These are phyloP conservation scores for Rubus idaeus DNA, from an alignment of 306 rosid genomes.

Conservation along the genomic window DNA sequence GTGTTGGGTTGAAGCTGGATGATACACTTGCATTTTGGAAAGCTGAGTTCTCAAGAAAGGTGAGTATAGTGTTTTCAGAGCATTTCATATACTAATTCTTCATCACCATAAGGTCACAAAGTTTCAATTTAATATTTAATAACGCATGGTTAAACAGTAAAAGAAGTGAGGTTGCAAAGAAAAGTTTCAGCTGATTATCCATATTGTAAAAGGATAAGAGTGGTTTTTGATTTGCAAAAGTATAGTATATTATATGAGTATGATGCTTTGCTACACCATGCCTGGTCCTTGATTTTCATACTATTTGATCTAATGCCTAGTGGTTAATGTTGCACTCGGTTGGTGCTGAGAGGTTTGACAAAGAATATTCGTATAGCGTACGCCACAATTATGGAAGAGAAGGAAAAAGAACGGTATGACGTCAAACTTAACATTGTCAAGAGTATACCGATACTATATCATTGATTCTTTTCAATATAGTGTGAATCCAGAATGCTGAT, in stretches of 20 bases:
- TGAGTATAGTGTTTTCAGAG: constrained; percentile 28
- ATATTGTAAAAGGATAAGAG: neutral
- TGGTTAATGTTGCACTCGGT: constrained; percentile 50
- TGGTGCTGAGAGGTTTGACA: constrained; percentile 93
- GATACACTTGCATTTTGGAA: constrained; percentile 96
- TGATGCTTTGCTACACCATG: neutral
- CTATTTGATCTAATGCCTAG: constrained; percentile 16
- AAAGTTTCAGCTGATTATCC: neutral
- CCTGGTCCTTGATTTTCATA: constrained; percentile 23
- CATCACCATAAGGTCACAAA: neutral
- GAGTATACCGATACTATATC: neutral
- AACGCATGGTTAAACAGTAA: neutral
- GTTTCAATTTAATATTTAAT: neutral
- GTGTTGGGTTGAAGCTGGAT: constrained; percentile 93
- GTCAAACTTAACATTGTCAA: constrained; percentile 15
- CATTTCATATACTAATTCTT: constrained; percentile 5
- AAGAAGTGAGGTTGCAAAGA: no score
- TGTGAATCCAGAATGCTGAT: constrained; percentile 2
- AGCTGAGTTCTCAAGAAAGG: constrained; percentile 88
- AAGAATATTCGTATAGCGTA: constrained; percentile 77
- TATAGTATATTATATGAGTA: neutral
- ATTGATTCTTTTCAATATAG: neutral
- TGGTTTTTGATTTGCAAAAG: neutral
- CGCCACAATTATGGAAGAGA: constrained; percentile 93
- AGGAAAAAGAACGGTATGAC: constrained; percentile 90